Percentiles rank a stretch among this genome's conserved stretches.
Conservation (phyloP, 2,329 filamentous ascomycete genomes). For the Penicillium sp. region DNA sequence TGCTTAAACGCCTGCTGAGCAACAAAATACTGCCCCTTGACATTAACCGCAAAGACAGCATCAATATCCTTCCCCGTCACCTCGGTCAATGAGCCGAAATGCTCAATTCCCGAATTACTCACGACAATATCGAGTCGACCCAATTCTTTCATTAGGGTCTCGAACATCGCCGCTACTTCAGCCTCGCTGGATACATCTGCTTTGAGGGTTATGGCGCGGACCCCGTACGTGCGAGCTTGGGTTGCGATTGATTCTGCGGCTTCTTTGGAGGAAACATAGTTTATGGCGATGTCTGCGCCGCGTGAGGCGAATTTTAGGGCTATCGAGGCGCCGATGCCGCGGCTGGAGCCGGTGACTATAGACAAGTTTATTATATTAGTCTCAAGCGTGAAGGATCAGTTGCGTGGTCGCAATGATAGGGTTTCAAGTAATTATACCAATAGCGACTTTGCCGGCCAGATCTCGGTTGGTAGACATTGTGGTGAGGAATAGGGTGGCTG, state of each 20-base stretch:
- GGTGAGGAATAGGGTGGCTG: not conserved
- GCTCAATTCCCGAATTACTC: constrained; percentile 28
- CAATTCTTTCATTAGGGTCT: constrained; percentile 17
- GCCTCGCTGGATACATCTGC: constrained; percentile 24
- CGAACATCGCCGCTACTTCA: constrained; percentile 23
- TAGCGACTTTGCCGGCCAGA: constrained; percentile 25
- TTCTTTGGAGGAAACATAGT: constrained; percentile 17
- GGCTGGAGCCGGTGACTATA: constrained; percentile 26
- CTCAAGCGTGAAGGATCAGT: not conserved
- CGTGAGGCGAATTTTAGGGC: constrained; percentile 23
- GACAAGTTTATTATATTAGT: not conserved
- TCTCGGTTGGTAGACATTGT: constrained; percentile 21
- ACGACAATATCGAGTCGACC: constrained; percentile 26
- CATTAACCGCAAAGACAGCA: constrained; percentile 25
- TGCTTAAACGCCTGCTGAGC: constrained; percentile 26
- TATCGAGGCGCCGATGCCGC: constrained; percentile 28
- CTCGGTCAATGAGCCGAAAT: constrained; percentile 19
- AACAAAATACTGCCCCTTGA: constrained; percentile 30
- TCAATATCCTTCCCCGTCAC: constrained; percentile 24
- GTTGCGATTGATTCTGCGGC: constrained; percentile 19
- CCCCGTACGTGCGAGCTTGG: constrained; percentile 15
- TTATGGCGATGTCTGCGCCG: constrained; percentile 24
- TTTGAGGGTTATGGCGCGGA: constrained; percentile 20
- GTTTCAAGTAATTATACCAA: constrained; percentile 14
- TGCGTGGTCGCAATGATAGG: too few species aligned